These are phyloP conservation scores for Pisolithus marmoratus DNA, from an alignment of 768 basidiomycete genomes.

Conservation along the genomic window DNA sequence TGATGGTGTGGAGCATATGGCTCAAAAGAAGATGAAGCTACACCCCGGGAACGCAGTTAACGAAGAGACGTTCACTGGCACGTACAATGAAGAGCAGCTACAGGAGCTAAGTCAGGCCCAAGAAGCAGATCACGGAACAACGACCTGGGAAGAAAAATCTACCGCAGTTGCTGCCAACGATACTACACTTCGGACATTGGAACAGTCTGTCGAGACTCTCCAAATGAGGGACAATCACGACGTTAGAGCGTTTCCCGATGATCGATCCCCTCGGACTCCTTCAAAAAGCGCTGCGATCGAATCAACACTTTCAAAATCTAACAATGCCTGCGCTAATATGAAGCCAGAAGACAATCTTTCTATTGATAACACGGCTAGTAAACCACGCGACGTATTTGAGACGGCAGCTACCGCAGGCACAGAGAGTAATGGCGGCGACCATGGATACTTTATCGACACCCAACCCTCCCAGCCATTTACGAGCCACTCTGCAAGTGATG, in stretches of 20 bases:
- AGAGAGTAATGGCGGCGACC: neutral
- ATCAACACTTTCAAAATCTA: too few species aligned
- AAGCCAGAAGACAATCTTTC: neutral
- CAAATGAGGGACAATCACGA: neutral
- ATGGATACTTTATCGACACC: slow-evolving; percentile 37
- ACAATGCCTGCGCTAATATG: too few species aligned
- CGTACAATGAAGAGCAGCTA: slow-evolving; percentile 22
- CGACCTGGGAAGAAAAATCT: neutral
- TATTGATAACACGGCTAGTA: too few species aligned
- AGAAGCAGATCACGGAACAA: neutral
- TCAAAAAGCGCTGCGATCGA: too few species aligned
- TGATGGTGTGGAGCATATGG: slow-evolving; percentile 20
- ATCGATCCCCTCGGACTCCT: too few species aligned
- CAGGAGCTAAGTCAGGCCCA: slow-evolving; percentile 2
- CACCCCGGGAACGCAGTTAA: slow-evolving; percentile 13
- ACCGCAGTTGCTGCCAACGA: slow-evolving; percentile 2
- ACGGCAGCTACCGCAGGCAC: neutral
- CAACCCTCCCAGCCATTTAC: slow-evolving; percentile 16
- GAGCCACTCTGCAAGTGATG: slow-evolving; percentile 12
- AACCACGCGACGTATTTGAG: neutral
- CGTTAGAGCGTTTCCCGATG: neutral
- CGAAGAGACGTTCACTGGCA: slow-evolving; percentile 34
- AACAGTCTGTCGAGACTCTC: slow-evolving; percentile 9
- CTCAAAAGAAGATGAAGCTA: neutral
- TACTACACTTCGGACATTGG: neutral